These are phyloP conservation scores for Trichoderma polysporum DNA, from an alignment of 2,329 filamentous ascomycete species.

Conservation along the genomic window DNA sequence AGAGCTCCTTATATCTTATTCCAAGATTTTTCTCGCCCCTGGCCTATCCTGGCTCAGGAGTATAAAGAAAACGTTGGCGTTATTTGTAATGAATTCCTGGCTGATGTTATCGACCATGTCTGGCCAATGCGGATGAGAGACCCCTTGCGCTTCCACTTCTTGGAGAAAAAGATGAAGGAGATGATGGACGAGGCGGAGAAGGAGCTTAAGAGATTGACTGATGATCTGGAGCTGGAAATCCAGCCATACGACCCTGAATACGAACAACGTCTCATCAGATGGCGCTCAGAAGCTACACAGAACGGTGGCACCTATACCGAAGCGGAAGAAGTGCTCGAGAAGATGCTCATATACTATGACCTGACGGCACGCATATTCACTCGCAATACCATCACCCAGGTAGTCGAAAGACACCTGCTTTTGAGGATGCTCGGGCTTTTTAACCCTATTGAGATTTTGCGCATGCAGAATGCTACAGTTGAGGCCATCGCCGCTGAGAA, in stretches of 20 bases:
- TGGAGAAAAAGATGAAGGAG: conserved; percentile 49
- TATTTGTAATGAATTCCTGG: conserved; percentile 54
- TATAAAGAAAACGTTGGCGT: conserved; percentile 55
- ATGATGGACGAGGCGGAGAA: conserved; percentile 47
- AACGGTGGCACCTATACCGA: conserved; percentile 50
- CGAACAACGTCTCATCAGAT: conserved; percentile 49
- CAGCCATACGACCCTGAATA: conserved; percentile 56
- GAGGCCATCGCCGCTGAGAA: conserved; percentile 54
- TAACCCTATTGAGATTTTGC: conserved; percentile 52
- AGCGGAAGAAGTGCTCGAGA: conserved; percentile 53
- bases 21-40: conserved; percentile 53
- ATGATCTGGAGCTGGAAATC: conserved; percentile 53
- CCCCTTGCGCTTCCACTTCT: conserved; percentile 48
- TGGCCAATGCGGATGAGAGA: conserved; percentile 54
- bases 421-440: conserved; percentile 53
- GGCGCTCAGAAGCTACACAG: conserved; percentile 44
- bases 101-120: conserved; percentile 50
- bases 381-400: conserved; percentile 53
- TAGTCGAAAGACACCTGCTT: conserved; percentile 51
- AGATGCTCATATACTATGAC: conserved; percentile 58
- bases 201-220: conserved; percentile 46
- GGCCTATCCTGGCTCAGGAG: conserved; percentile 52
- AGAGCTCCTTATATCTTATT: conserved; percentile 55
- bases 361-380: conserved; percentile 53
- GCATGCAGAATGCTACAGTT: conserved; percentile 45